Evolutionary conservation across 140 eudicot genomes (phyloP), one percentile per base, ranked within the genome.

Genomic region (Anethum foeniculum): DNA sequence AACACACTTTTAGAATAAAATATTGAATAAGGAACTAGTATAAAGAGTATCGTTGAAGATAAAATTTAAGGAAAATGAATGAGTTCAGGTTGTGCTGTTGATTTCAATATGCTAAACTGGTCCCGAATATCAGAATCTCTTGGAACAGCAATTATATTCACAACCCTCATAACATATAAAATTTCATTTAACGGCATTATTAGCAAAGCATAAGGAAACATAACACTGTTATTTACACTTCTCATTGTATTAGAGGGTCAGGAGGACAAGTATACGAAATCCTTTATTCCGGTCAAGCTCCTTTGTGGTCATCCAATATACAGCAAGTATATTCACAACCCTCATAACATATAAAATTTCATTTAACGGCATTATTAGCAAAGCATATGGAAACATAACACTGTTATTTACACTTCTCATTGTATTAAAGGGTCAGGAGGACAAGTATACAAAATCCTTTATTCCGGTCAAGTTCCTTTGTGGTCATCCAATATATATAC

Each of bases 301-400:
- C 72, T 65, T 65, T 65, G 39, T 32, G 10, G 30, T 67, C 73
- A 67, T 67, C 73, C 73, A 67, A 67, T 67, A 28, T 67, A n/a
- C 15, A 8, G 30, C 19, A 27, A 30, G 38, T 30, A 27, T 28
- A 27, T 67, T 9, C 36, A 65, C 30, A 65, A 10, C 19, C 71
- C 72, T 25, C 18, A 27, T 2, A 62, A 25, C 12, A 65, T 65
- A 65, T 25, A 65, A 65, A 27, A 27, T 10, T 65, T 65, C 39
- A 3, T 65, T 28, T 11, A 0, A 7, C 21, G 13, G 3, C 41
- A 14, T 62, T 62, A 62, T 62, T 62, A 62, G 69, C 34, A 3
- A 62, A 25, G 69, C 69, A 62, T 23, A 67, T 30, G 38, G 19
- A 30, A 67, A 67, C 74, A 30, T 67, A 32, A 28, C 43, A 32